Conservation (phyloP, 179 eudicot genomes). For the Corrigiola litoralis region DNA sequence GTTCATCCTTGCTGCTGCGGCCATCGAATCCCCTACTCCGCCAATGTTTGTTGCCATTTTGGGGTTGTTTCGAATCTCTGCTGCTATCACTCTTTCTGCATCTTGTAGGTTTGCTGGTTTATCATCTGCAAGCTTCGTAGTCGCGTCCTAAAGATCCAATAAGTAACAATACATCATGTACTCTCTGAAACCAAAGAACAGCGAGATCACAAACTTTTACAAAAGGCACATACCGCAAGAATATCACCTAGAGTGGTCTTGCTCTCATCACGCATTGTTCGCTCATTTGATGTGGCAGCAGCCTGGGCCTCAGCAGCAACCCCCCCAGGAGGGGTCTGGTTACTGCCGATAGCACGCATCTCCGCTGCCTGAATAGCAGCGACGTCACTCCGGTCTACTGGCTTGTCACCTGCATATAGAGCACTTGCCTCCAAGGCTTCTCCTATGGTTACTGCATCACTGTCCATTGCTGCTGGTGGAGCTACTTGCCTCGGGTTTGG, state of each 20-base stretch:
- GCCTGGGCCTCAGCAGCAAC: slow-evolving; percentile 51
- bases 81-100: slow-evolving; percentile 48
- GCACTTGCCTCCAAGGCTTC: slow-evolving; percentile 60
- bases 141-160: slow-evolving; percentile 36
- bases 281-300: slow-evolving; percentile 39
- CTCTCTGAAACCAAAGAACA: background rate
- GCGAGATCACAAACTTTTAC: background rate
- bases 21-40: slow-evolving; percentile 51
- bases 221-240: slow-evolving; percentile 26
- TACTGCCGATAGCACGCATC: slow-evolving; percentile 34
- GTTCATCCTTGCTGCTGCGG: slow-evolving; percentile 59
- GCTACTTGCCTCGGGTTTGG: slow-evolving; percentile 12
- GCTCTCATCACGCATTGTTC: slow-evolving; percentile 7
- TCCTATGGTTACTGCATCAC: slow-evolving; percentile 47
- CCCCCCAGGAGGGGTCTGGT: slow-evolving; percentile 30
- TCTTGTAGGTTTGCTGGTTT: slow-evolving; percentile 45
- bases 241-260: slow-evolving; percentile 46
- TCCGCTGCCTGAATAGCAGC: slow-evolving; percentile 70
- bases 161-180: background rate
- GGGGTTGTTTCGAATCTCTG: slow-evolving; percentile 46
- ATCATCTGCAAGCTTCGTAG: slow-evolving; percentile 32
- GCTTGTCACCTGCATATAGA: slow-evolving; percentile 43
- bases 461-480: slow-evolving; percentile 13
- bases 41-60: slow-evolving; percentile 32
- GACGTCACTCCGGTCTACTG: slow-evolving; percentile 48